phyloP scores from a whole-genome alignment of 805 yeast genomes.

The Zygotorulaspora danielsina region DNA sequence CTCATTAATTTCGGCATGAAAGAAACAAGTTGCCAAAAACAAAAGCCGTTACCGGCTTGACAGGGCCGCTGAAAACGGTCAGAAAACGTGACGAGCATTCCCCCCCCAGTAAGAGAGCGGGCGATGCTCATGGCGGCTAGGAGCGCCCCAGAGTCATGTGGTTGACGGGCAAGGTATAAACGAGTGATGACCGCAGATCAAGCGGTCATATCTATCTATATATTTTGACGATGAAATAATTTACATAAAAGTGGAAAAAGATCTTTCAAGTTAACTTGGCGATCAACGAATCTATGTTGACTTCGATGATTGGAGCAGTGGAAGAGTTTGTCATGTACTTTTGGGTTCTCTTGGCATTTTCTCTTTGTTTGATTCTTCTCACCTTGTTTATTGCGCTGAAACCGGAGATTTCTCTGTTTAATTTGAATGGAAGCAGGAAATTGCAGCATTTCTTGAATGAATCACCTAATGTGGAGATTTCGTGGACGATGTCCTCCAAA shows the following conservation, averaged over 20 bases:
- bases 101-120: background rate
- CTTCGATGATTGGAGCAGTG: constrained; percentile 60
- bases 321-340: constrained; percentile 53
- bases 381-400: constrained; percentile 70
- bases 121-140: too few species aligned
- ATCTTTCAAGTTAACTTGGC: constrained; percentile 53
- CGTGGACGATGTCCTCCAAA: constrained; percentile 76
- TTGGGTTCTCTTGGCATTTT: constrained; percentile 42
- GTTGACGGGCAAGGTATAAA: too few species aligned
- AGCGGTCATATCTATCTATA: too few species aligned
- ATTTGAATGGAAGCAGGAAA: constrained; percentile 66
- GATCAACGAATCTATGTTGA: constrained; percentile 68
- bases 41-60: constrained; percentile 5
- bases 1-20: background rate
- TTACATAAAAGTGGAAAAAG: background rate
- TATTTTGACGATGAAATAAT: background rate
- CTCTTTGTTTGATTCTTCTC: constrained; percentile 55
- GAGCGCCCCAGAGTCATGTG: too few species aligned
- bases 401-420: constrained; percentile 67
- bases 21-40: constrained; percentile 1
- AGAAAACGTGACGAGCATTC: too few species aligned
- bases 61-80: too few species aligned
- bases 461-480: constrained; percentile 59
- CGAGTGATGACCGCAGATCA: too few species aligned
- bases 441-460: constrained; percentile 54